Conservation (phyloP, 805 yeast species). For the Metschnikowia chrysomelidarum region DNA sequence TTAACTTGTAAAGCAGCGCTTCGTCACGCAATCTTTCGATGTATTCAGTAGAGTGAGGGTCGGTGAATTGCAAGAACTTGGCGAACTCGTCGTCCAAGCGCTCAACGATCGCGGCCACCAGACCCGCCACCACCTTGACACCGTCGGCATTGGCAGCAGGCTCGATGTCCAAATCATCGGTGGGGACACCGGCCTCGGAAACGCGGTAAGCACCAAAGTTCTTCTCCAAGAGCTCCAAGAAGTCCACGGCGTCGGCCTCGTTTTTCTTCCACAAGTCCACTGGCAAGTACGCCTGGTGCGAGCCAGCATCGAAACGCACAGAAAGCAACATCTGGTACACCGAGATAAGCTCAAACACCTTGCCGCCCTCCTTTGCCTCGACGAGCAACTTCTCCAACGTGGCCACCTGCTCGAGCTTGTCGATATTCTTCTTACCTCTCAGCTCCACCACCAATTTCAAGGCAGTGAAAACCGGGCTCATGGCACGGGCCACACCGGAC, state of each 20-base stretch:
- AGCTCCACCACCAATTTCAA: constrained; percentile 76
- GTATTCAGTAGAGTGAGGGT: constrained; percentile 94
- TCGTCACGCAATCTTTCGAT: constrained; percentile 89
- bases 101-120: constrained; percentile 82
- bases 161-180: constrained; percentile 74
- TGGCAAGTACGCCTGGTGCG: constrained; percentile 71
- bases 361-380: constrained; percentile 23
- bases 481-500: constrained; percentile 38
- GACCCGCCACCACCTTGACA: constrained; percentile 73
- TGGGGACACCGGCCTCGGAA: constrained; percentile 65
- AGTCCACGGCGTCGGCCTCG: constrained; percentile 55
- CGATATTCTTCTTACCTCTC: constrained; percentile 94
- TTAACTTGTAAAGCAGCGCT: constrained; percentile 64
- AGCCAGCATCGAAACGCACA: constrained; percentile 77
- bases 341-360: constrained; percentile 73
- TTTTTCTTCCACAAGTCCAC: constrained; percentile 75
- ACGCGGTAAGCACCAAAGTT: constrained; percentile 60
- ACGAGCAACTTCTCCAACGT: constrained; percentile 62
- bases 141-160: constrained; percentile 59
- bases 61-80: constrained; percentile 80
- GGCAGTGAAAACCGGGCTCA: constrained; percentile 61
- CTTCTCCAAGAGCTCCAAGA: constrained; percentile 68
- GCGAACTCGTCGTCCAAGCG: constrained; percentile 94
- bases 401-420: constrained; percentile 72
- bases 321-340: constrained; percentile 82